Conservation (phyloP, 169 alveolate species). For the Ichthyophthirius multifiliis region DNA sequence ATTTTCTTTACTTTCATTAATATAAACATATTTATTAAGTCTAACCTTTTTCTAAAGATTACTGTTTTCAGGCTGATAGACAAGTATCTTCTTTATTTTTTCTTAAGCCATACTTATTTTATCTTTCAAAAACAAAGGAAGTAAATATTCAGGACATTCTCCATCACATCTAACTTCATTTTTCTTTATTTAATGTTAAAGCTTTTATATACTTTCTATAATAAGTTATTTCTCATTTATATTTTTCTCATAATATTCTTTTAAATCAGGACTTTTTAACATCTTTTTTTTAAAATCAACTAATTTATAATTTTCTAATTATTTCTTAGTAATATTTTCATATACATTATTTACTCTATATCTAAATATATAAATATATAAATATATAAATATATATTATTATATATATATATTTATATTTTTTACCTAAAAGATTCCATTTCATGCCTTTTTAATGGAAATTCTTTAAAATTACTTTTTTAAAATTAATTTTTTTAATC, state of each 20-base stretch:
- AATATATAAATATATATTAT: neutral
- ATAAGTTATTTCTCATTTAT: constrained; percentile 14
- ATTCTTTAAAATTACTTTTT: constrained; percentile 28
- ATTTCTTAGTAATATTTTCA: constrained; percentile 16
- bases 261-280: constrained; percentile 29
- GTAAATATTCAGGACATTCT: constrained; percentile 32
- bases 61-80: neutral
- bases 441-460: constrained; percentile 32
- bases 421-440: constrained; percentile 35
- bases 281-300: constrained; percentile 36
- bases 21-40: constrained; percentile 4
- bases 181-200: constrained; percentile 1
- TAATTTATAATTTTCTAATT: constrained; percentile 16
- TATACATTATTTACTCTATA: constrained; percentile 31
- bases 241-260: constrained; percentile 19
- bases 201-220: constrained; percentile 10
- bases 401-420: neutral
- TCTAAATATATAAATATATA: neutral
- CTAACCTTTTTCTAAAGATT: neutral
- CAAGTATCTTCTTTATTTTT: constrained; percentile 7
- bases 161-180: constrained; percentile 13
- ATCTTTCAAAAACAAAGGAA: constrained; percentile 25
- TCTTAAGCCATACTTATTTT: constrained; percentile 17
- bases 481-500: neutral
- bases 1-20: constrained; percentile 26